A percentile compares a stretch with the other conserved stretches of the same genome.
These are phyloP conservation scores for Candida sp. DNA, from an alignment of 1,139 yeast species.

Conservation along the genomic window DNA sequence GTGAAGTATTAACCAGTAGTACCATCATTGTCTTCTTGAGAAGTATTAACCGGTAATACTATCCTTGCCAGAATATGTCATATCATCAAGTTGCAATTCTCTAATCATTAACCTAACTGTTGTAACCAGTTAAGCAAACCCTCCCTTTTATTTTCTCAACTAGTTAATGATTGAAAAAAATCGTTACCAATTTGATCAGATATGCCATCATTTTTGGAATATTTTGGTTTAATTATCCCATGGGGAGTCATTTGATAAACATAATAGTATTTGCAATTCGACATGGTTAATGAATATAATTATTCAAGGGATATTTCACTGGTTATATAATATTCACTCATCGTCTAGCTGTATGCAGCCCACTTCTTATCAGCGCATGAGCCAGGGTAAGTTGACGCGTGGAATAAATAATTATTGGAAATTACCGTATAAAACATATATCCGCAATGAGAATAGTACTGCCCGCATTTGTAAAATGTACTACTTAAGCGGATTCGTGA, in stretches of 20 bases:
- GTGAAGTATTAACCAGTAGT: too few species aligned
- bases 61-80: too few species aligned
- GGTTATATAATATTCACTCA: background rate
- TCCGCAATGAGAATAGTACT: background rate
- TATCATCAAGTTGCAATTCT: too few species aligned
- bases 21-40: too few species aligned
- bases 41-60: too few species aligned
- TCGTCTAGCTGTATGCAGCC: background rate
- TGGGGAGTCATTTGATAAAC: background rate
- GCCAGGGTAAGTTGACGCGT: background rate
- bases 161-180: background rate
- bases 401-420: background rate
- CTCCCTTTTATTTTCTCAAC: background rate
- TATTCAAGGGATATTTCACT: background rate
- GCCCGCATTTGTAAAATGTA: too few species aligned
- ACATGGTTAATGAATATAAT: background rate
- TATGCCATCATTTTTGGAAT: background rate
- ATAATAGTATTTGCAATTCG: background rate
- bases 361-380: background rate
- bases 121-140: too few species aligned
- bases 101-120: too few species aligned
- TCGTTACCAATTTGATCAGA: background rate
- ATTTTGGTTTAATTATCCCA: background rate
- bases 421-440: background rate
- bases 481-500: too few species aligned